Evolutionary conservation across 352 stramenopile species (phyloP).

Genomic region (Globisporangium cylindrosporum): DNA sequence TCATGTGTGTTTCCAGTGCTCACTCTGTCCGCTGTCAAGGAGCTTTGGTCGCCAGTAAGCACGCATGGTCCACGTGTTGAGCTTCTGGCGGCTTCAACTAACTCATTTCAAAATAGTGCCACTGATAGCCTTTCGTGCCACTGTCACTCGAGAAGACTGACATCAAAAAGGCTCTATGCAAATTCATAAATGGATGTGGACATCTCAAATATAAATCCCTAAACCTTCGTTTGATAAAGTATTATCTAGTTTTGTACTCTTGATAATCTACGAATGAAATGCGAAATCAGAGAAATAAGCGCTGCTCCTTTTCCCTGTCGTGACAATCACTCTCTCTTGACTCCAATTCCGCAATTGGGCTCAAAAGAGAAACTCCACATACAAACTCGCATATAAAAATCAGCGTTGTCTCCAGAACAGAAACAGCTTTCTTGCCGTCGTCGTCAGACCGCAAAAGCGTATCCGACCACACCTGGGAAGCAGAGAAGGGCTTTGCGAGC

Average conservation of each 20-base stretch:
- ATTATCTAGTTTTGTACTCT: not conserved
- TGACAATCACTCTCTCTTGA: not conserved
- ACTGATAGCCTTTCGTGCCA: not conserved
- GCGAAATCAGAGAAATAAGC: not conserved
- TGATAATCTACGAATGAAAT: not conserved
- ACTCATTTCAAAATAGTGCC: not conserved
- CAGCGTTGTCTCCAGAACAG: not conserved
- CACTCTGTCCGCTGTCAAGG: not conserved
- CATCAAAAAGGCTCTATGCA: not conserved
- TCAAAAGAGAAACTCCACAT: not conserved
- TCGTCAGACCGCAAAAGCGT: not conserved
- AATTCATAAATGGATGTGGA: not conserved
- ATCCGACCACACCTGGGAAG: not conserved
- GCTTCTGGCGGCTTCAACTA: not conserved
- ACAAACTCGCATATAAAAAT: not conserved
- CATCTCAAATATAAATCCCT: no score
- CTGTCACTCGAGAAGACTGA: not conserved
- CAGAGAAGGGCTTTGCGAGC: not conserved
- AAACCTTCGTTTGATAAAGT: not conserved
- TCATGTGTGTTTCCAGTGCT: not conserved
- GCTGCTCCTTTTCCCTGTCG: not conserved
- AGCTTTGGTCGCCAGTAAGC: not conserved
- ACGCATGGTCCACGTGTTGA: not conserved
- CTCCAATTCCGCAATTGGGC: not conserved
- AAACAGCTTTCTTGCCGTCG: not conserved